These are phyloP conservation scores for Mucor sp. DNA, from an alignment of 371 early-diverging fungal genomes.

Conservation along the genomic window DNA sequence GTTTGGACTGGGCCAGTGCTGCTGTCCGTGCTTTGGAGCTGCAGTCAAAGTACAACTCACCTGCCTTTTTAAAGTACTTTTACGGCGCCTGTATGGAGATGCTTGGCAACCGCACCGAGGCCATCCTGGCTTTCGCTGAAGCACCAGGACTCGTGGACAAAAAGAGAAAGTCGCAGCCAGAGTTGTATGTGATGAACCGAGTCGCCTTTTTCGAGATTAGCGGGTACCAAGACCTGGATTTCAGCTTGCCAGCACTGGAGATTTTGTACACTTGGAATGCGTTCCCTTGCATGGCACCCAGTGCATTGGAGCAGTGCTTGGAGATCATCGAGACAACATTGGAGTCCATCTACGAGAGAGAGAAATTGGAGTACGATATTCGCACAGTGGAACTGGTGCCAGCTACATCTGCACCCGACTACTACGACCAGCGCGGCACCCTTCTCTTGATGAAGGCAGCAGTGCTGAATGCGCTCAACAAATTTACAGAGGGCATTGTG, in stretches of 20 bases:
- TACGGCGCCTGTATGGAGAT: slow-evolving; percentile 62
- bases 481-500: slow-evolving; percentile 40
- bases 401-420: slow-evolving; percentile 40
- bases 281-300: slow-evolving; percentile 55
- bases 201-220: slow-evolving; percentile 55
- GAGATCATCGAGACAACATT: slow-evolving; percentile 46
- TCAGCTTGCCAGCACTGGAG: slow-evolving; percentile 57
- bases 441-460: slow-evolving; percentile 40
- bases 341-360: slow-evolving; percentile 44
- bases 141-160: slow-evolving; percentile 52
- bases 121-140: slow-evolving; percentile 52
- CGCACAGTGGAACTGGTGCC: slow-evolving; percentile 48
- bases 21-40: slow-evolving; percentile 45
- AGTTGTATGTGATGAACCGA: slow-evolving; percentile 55
- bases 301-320: slow-evolving; percentile 38
- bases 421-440: slow-evolving; percentile 49
- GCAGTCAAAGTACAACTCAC: slow-evolving; percentile 52
- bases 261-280: slow-evolving; percentile 62
- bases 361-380: slow-evolving; percentile 51
- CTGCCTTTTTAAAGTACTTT: slow-evolving; percentile 60
- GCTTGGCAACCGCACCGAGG: slow-evolving; percentile 51
- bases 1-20: slow-evolving; percentile 57
- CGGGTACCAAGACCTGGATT: slow-evolving; percentile 59
- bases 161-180: slow-evolving; percentile 56
- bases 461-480: slow-evolving; percentile 32